Conservation (phyloP, 2,329 filamentous ascomycete species). For the Fusarium kyushuense region DNA sequence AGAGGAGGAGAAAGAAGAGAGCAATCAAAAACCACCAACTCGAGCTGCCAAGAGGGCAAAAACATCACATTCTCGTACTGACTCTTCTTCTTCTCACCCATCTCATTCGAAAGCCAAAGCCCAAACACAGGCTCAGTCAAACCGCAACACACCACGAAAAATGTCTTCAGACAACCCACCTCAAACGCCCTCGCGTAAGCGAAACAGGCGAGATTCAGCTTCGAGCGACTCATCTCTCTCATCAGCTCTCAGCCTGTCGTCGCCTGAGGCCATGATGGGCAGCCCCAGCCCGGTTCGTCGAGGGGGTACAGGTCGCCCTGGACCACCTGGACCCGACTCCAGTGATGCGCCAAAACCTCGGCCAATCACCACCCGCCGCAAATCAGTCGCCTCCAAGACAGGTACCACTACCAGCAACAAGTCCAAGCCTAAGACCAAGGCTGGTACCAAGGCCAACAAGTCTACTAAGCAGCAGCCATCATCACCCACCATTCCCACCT, state of each 20-base stretch:
- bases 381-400: constrained; percentile 54
- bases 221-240: constrained; percentile 60
- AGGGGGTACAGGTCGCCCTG: constrained; percentile 44
- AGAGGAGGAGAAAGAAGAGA: constrained; percentile 25
- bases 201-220: constrained; percentile 53
- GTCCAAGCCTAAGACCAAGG: constrained; percentile 49
- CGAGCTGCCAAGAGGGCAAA: constrained; percentile 56
- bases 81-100: constrained; percentile 37
- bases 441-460: constrained; percentile 43
- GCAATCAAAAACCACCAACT: constrained; percentile 16
- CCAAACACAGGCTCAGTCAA: constrained; percentile 29
- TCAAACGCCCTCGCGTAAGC: constrained; percentile 54
- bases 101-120: not conserved
- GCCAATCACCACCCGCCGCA: constrained; percentile 57
- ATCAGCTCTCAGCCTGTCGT: constrained; percentile 55
- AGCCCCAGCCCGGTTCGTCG: constrained; percentile 48
- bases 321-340: constrained; percentile 44
- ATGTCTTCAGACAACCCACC: constrained; percentile 45
- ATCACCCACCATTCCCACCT: constrained; percentile 43
- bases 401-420: constrained; percentile 44
- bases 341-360: constrained; percentile 55
- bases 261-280: constrained; percentile 52
- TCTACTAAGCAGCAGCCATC: constrained; percentile 53
- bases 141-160: constrained; percentile 46
- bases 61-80: constrained; percentile 46